These are phyloP conservation scores for Terana coerulea DNA, from an alignment of 768 basidiomycete species.

Conservation along the genomic window DNA sequence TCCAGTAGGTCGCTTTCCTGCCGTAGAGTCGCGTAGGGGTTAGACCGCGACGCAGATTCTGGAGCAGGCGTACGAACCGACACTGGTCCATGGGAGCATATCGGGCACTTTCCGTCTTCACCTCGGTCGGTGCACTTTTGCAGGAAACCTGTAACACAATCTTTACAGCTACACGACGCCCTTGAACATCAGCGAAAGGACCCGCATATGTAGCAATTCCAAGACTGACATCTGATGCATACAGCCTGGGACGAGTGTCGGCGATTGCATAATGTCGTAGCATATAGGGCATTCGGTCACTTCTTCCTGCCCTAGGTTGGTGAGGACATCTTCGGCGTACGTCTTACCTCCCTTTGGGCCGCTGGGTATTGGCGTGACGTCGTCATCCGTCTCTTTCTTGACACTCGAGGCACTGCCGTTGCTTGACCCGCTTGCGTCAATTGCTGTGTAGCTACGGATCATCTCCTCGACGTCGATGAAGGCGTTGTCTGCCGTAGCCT, in stretches of 20 bases:
- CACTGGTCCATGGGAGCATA: conserved; percentile 68
- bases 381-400: neutral
- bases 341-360: conserved; percentile 29
- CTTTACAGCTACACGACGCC: conserved; percentile 65
- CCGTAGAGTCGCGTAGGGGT: neutral
- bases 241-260: conserved; percentile 69
- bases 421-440: conserved; percentile 21
- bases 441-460: conserved; percentile 32
- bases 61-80: conserved; percentile 36
- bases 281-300: conserved; percentile 76
- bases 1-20: conserved; percentile 63
- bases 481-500: conserved; percentile 38
- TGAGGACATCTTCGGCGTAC: conserved; percentile 64
- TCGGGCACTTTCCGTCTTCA: conserved; percentile 75
- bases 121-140: conserved; percentile 63
- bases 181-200: neutral
- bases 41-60: neutral
- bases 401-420: too few relatives aligned
- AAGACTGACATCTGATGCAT: conserved; percentile 67
- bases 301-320: conserved; percentile 46
- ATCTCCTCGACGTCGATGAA: conserved; percentile 55
- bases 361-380: neutral
- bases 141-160: conserved; percentile 79
- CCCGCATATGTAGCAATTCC: neutral
- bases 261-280: conserved; percentile 69